Conservation (phyloP, 1,284 basidiomycete species). For the Cutaneotrichosporon cutaneum region DNA sequence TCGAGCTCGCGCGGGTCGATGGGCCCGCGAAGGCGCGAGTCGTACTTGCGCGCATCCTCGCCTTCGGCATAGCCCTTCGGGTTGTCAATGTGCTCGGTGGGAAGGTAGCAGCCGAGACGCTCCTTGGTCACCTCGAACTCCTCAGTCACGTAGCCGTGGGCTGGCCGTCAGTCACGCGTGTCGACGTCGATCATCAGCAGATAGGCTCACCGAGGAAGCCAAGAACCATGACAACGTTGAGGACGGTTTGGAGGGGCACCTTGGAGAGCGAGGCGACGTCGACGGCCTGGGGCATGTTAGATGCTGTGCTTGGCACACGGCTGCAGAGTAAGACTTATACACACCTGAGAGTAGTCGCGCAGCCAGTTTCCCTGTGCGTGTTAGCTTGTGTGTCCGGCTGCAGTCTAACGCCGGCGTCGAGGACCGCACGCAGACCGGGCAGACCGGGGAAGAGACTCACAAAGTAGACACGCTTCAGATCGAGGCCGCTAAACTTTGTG, state of each 20-base stretch:
- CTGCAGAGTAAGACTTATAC: background rate
- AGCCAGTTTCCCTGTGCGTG: slow-evolving; percentile 57
- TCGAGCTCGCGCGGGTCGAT: slow-evolving; percentile 76
- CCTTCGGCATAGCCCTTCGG: slow-evolving; percentile 78
- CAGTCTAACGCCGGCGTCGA: background rate
- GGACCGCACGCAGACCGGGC: too few species aligned
- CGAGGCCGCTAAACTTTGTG: slow-evolving; percentile 62
- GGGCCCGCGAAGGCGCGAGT: slow-evolving; percentile 73
- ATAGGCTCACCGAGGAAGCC: slow-evolving; percentile 59
- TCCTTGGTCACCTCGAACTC: slow-evolving; percentile 91
- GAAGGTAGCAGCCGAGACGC: slow-evolving; percentile 81
- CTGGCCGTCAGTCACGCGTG: slow-evolving; percentile 9
- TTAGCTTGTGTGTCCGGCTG: background rate
- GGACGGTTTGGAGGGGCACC: slow-evolving; percentile 66
- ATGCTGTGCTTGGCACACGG: background rate
- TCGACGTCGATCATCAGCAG: background rate
- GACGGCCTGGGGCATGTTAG: slow-evolving; percentile 61
- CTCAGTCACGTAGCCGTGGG: slow-evolving; percentile 41
- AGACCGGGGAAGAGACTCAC: slow-evolving; percentile 9
- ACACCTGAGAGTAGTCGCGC: slow-evolving; percentile 65
- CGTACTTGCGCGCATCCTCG: slow-evolving; percentile 75
- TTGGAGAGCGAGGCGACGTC: slow-evolving; percentile 80
- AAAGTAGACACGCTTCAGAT: slow-evolving; percentile 55
- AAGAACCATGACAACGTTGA: slow-evolving; percentile 85
- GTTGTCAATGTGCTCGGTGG: slow-evolving; percentile 85